Evolutionary conservation across 768 basidiomycete species (phyloP), one percentile per base, ranked within the genome.

Genomic region (Tricholoma sp.): DNA sequence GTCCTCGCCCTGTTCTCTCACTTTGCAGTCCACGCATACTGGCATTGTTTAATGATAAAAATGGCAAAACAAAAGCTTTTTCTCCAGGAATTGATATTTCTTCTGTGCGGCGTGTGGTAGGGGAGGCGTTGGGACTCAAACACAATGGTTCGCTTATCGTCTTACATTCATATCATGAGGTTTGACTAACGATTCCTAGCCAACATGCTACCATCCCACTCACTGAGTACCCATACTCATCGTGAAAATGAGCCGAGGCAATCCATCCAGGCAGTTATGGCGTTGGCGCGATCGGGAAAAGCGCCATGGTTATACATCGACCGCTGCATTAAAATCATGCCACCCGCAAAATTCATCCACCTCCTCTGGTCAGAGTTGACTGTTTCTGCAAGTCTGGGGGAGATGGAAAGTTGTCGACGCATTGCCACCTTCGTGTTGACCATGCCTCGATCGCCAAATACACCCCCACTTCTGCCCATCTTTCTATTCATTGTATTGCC

Each of bases 401-500:
- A 85, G 57, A 74, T 80, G 42, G 88, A 90, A 57, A 77, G 75
- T 15, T 82, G 82, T 65, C 76, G 83, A 53, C 79, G 88, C 41
- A 70, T 91, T 28, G 81, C 83, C 48, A 86, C 86, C 0, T 89
- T 85, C 66, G 78, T 84, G 37, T 75, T 92, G 37, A 80, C 84
- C 29, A 81, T 76, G 58, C 88, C 89, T 41, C 82, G 81, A 20
- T 70, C 74, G 17, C 66, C 79, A 8, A 65, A 62, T 47, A 66
- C 68, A 1, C 84, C 85, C 1, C 88, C 89, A 1, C 75, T 92
- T 6, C 74, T 93, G 18, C 89, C 89, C 0, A 77, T 89, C 29
- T 92, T 91, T 67, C 64, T 90, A 58, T 82, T 88, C 65, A 73
- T 81, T 55, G 69, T 87, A n/a, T 66, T 88, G 12, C 90, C 89